These are phyloP conservation scores for Aspergillus sclerotioniger DNA, from an alignment of 495 filamentous ascomycete genomes.

Conservation along the genomic window DNA sequence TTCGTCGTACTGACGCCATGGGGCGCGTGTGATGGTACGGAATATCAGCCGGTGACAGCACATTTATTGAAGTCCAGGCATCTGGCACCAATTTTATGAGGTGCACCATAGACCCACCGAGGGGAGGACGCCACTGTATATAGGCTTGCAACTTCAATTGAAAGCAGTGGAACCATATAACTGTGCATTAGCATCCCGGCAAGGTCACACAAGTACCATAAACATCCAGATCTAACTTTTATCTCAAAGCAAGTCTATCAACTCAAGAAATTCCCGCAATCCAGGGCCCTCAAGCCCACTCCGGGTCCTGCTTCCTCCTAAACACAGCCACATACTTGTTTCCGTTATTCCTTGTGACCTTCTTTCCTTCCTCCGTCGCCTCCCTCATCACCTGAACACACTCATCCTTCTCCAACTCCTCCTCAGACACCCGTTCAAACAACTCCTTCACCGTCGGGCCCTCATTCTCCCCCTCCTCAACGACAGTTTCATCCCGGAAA, in stretches of 20 bases:
- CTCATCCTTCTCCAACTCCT: slow-evolving; percentile 67
- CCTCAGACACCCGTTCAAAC: slow-evolving; percentile 55
- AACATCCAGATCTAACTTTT: background rate
- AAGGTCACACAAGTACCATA: background rate
- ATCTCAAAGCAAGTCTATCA: background rate
- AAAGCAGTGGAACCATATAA: background rate
- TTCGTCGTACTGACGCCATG: too few relatives aligned
- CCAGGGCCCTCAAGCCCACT: slow-evolving; percentile 48
- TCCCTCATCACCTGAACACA: slow-evolving; percentile 78
- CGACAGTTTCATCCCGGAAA: slow-evolving; percentile 52
- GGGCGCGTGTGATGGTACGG: too few relatives aligned
- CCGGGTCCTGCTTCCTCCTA: slow-evolving; percentile 74
- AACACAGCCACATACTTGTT: slow-evolving; percentile 86
- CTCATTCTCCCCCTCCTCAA: slow-evolving; percentile 24
- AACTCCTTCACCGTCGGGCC: slow-evolving; percentile 41
- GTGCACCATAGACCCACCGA: too few relatives aligned
- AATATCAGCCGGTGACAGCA: too few relatives aligned
- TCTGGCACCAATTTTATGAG: too few relatives aligned
- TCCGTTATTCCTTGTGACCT: slow-evolving; percentile 87
- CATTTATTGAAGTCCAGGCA: too few relatives aligned
- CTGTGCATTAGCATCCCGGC: background rate
- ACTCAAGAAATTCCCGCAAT: too few relatives aligned
- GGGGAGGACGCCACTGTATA: too few relatives aligned
- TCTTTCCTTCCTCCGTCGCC: slow-evolving; percentile 96
- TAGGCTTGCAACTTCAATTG: too few relatives aligned